Evolutionary conservation across 1,284 basidiomycete species (phyloP).

Genomic region (Leccinum solheimii): DNA sequence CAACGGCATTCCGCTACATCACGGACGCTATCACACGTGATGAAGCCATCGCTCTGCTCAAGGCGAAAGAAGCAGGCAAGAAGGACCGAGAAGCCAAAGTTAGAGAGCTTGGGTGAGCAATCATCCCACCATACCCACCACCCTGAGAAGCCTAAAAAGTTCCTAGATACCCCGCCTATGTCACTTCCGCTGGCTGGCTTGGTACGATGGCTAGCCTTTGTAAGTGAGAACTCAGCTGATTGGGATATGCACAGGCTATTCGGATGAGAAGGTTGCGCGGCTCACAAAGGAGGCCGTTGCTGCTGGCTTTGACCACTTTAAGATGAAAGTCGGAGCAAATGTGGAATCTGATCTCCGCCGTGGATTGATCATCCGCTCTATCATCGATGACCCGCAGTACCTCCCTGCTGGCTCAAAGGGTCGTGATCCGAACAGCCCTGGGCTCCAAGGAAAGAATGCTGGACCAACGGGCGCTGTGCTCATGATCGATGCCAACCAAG

Average conservation of each 20-base stretch:
- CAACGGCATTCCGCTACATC: constrained; percentile 89
- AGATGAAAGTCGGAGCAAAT: constrained; percentile 94
- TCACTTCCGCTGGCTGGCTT: constrained; percentile 93
- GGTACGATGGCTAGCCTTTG: constrained; percentile 38
- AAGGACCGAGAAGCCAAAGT: constrained; percentile 76
- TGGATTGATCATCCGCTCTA: constrained; percentile 84
- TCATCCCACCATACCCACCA: background rate
- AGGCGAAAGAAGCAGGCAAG: constrained; percentile 75
- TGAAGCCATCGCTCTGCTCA: constrained; percentile 85
- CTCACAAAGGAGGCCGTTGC: constrained; percentile 85
- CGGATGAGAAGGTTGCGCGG: constrained; percentile 86
- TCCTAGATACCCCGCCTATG: constrained; percentile 87
- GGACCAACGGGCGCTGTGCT: constrained; percentile 91
- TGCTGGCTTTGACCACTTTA: constrained; percentile 93
- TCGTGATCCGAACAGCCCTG: constrained; percentile 66
- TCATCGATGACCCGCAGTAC: constrained; percentile 88
- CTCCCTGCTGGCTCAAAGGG: constrained; percentile 56
- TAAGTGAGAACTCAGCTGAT: constrained; percentile 4
- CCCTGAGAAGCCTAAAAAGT: background rate
- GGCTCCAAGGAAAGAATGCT: constrained; percentile 83
- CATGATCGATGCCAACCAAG: constrained; percentile 98
- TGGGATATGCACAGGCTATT: constrained; percentile 49
- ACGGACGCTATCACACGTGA: constrained; percentile 90
- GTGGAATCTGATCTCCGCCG: constrained; percentile 82
- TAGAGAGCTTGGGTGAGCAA: constrained; percentile 54